Evolutionary conservation across 805 yeast genomes (phyloP), one percentile per base, ranked within the genome.

Genomic region (Yarrowia sp.): DNA sequence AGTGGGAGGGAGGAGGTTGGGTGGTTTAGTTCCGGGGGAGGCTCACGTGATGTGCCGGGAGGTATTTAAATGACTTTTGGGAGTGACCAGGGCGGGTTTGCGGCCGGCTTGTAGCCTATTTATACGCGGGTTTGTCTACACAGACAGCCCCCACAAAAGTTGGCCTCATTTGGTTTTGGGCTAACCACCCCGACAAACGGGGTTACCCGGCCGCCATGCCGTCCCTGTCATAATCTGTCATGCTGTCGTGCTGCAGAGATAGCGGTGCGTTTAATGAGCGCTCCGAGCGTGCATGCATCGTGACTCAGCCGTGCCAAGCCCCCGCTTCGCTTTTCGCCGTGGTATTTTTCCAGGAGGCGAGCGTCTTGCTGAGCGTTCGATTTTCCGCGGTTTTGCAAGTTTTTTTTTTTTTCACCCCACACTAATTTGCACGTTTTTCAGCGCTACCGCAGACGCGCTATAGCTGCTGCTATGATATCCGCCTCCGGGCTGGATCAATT

Each of bases 181-280:
- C n/a, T 12, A 18, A 29, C 51, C 51, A 6, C 25, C 14, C 19
- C 29, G 6, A 35, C 19, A 8, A 9, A 10, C 36, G 9, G 12
- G 7, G 18, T 44, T 44, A 44, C 51, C 51, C 51, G 18, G 14
- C 51, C 4, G 18, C 19, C 21, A 16, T 18, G 35, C 13, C 51
- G 25, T 24, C 19, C 35, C 35, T 44, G 51, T 44, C 51, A 44
- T 44, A 44, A 44, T 44, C 51, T 44, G 51, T 44, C 51, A 29
- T 29, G 24, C 24, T 16, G 25, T 8, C 8, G 9, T 7, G 16
- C 44, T 25, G 51, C 51, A 44, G 18, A 25, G 25, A 42, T 42
- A 42, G 22, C 31, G 12, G 51, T 44, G 51, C 24, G 51, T 27
- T 27, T 44, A 44, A 27, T 22, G 44, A 39, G 44, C 14, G 35